These are phyloP conservation scores for Plasmodium cynomolgi DNA, from an alignment of 169 alveolate species.

Conservation along the genomic window DNA sequence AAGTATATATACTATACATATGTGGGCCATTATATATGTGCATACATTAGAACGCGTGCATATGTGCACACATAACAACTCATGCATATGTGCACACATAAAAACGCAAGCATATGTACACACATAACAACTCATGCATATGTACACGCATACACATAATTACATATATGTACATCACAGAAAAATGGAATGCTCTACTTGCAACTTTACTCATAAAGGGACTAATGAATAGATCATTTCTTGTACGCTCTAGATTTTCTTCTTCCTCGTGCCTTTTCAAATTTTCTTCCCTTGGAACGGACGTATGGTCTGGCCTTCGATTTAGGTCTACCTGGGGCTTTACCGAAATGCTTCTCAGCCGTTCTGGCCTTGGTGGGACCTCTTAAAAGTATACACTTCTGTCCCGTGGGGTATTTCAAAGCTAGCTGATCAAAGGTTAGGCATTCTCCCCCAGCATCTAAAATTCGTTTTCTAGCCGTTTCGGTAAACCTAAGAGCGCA, in stretches of 20 bases:
- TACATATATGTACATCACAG: conserved; percentile 61
- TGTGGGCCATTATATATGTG: neutral
- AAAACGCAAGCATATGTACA: too few relatives aligned
- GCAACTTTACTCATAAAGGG: conserved; percentile 1
- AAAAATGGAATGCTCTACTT: conserved; percentile 37
- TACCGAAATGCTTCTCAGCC: conserved; percentile 96
- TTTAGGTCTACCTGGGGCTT: conserved; percentile 95
- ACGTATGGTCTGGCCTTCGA: conserved; percentile 93
- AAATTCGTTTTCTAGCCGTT: conserved; percentile 96
- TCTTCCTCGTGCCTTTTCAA: conserved; percentile 95
- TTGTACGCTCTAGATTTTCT: conserved; percentile 92
- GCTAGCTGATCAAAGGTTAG: conserved; percentile 98
- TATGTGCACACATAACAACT: neutral
- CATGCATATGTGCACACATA: neutral
- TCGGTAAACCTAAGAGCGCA: conserved; percentile 98
- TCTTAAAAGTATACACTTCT: conserved; percentile 94
- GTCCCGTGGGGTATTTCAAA: conserved; percentile 92
- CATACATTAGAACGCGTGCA: too few relatives aligned
- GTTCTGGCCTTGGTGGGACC: conserved; percentile 96
- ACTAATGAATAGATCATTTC: conserved; percentile 55
- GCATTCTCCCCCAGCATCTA: conserved; percentile 98
- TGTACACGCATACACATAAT: neutral
- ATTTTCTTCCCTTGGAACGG: conserved; percentile 94
- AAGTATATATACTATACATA: neutral
- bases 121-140: neutral